A percentile compares a stretch with the other conserved stretches of the same genome.
Conservation (phyloP, 305 asterid genomes). For the Fraxinus platypoda region DNA sequence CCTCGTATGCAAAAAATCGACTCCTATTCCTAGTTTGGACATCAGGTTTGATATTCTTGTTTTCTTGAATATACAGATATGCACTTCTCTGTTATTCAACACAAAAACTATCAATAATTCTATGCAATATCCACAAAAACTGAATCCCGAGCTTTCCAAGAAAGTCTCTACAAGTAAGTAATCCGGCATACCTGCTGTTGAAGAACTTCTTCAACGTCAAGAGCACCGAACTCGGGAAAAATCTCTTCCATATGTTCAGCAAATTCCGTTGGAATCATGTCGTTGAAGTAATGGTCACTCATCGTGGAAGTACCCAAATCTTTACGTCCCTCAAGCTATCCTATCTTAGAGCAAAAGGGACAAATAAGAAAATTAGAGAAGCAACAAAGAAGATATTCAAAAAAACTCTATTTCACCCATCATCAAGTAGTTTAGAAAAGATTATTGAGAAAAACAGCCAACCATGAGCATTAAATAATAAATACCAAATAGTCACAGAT, state of each 20-base stretch:
- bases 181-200: slow-evolving; percentile 61
- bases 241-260: slow-evolving; percentile 67
- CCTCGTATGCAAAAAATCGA: slow-evolving; percentile 37
- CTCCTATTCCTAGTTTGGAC: slow-evolving; percentile 45
- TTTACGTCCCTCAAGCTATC: neutral
- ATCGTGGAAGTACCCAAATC: slow-evolving; percentile 12
- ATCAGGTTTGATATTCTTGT: slow-evolving; percentile 33
- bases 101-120: neutral
- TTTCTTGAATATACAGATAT: slow-evolving; percentile 50
- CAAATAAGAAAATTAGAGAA: neutral
- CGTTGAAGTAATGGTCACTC: slow-evolving; percentile 43
- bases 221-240: slow-evolving; percentile 74
- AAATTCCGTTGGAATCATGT: slow-evolving; percentile 57
- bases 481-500: neutral
- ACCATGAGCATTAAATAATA: neutral
- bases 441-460: neutral
- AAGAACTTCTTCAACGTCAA: slow-evolving; percentile 70
- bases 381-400: neutral
- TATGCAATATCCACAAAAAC: neutral
- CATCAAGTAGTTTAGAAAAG: neutral
- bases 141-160: slow-evolving; percentile 3
- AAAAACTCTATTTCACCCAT: neutral
- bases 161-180: neutral
- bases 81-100: slow-evolving; percentile 65
- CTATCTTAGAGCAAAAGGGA: slow-evolving; percentile 3